A percentile compares a stretch with the other conserved stretches of the same genome.
Conservation (phyloP, 768 basidiomycete species). For the Fomitopsis serialis region DNA sequence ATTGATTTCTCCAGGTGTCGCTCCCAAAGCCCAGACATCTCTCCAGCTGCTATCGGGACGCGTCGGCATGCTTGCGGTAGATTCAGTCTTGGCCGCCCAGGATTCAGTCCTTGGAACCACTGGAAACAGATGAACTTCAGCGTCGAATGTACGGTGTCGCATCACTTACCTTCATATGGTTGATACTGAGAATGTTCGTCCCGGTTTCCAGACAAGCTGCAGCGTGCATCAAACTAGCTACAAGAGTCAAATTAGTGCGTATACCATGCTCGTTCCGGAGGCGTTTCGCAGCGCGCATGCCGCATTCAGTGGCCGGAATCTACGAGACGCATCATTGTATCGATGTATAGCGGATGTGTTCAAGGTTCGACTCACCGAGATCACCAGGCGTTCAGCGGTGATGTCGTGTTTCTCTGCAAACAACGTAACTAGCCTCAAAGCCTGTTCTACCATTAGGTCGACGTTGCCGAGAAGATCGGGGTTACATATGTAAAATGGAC, state of each 20-base stretch:
- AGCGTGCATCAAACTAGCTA: slow-evolving; percentile 51
- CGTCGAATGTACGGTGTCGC: background rate
- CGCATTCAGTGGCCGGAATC: slow-evolving; percentile 56
- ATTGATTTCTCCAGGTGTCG: slow-evolving; percentile 43
- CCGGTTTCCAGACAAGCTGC: slow-evolving; percentile 50
- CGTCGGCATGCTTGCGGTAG: background rate
- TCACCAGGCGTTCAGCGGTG: slow-evolving; percentile 34
- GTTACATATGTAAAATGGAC: slow-evolving; percentile 49
- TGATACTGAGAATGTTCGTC: slow-evolving; percentile 42
- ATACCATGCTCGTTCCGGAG: slow-evolving; percentile 36
- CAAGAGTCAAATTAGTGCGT: slow-evolving; percentile 44
- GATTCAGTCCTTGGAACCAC: background rate
- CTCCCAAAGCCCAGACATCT: slow-evolving; percentile 2
- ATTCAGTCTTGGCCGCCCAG: background rate
- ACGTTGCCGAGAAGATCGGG: slow-evolving; percentile 37
- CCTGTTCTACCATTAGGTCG: slow-evolving; percentile 36
- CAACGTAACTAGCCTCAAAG: slow-evolving; percentile 32
- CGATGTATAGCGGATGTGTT: background rate
- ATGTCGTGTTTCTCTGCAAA: slow-evolving; percentile 36
- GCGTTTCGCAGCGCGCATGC: slow-evolving; percentile 40
- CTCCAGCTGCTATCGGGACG: background rate
- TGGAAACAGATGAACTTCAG: background rate
- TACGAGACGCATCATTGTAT: slow-evolving; percentile 14
- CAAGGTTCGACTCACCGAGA: slow-evolving; percentile 41
- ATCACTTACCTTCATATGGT: slow-evolving; percentile 41